These are phyloP conservation scores for Tuber umbilicatum DNA, from an alignment of 495 filamentous ascomycete genomes.

Conservation along the genomic window DNA sequence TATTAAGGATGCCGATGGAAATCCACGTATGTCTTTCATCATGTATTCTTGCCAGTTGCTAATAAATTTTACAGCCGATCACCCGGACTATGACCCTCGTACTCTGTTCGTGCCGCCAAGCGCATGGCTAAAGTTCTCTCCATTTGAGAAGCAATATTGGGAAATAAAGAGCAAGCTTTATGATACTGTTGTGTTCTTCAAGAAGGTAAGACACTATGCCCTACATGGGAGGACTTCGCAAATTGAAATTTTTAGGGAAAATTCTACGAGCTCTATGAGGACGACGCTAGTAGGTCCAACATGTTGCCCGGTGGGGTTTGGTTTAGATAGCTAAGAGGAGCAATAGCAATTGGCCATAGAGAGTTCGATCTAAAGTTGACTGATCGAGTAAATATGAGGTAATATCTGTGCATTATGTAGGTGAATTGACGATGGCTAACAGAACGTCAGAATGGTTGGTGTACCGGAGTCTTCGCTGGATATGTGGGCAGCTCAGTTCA, in stretches of 20 bases:
- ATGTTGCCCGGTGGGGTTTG: neutral
- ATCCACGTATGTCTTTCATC: slow-evolving; percentile 47
- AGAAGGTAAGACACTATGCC: slow-evolving; percentile 51
- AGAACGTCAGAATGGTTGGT: slow-evolving; percentile 61
- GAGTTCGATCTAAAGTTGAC: slow-evolving; percentile 97
- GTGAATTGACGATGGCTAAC: slow-evolving; percentile 75
- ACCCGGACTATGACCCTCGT: slow-evolving; percentile 87
- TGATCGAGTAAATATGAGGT: slow-evolving; percentile 94
- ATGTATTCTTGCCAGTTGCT: neutral
- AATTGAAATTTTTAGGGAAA: slow-evolving; percentile 55
- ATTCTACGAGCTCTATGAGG: slow-evolving; percentile 98
- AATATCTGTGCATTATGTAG: neutral
- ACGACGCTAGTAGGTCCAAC: slow-evolving; percentile 61
- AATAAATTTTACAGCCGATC: slow-evolving; percentile 44
- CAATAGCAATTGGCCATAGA: slow-evolving; percentile 72
- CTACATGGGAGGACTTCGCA: neutral
- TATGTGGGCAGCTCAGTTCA: slow-evolving; percentile 48
- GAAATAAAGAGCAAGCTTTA: slow-evolving; percentile 97
- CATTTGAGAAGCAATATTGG: slow-evolving; percentile 99
- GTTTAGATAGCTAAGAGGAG: neutral
- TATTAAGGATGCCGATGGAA: slow-evolving; percentile 70
- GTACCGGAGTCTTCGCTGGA: slow-evolving; percentile 89
- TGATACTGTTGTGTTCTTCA: slow-evolving; percentile 98
- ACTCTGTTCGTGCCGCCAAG: slow-evolving; percentile 78
- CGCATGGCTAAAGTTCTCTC: slow-evolving; percentile 71